Percentiles rank a stretch among this genome's conserved stretches.
phyloP scores from a whole-genome alignment of 2,329 filamentous ascomycete genomes.

The Colletotrichum cordylinicola region DNA sequence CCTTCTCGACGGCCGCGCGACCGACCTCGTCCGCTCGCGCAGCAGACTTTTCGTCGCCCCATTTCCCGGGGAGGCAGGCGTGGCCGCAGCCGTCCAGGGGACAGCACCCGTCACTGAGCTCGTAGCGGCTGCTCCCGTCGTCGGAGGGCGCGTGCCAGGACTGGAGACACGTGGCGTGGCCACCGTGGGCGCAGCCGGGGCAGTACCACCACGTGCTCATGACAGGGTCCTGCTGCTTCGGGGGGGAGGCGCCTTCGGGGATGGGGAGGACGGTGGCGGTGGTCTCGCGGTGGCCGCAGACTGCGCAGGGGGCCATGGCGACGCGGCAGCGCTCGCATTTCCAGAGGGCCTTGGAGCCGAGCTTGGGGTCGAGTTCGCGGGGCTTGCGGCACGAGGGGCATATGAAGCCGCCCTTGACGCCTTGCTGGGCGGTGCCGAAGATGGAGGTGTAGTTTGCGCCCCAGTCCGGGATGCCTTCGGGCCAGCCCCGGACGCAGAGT shows the following conservation, averaged over 20 bases:
- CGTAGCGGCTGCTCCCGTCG: slow-evolving; percentile 21
- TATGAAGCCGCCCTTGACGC: slow-evolving; percentile 57
- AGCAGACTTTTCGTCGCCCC: slow-evolving; percentile 53
- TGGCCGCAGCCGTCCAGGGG: slow-evolving; percentile 71
- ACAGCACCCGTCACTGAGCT: slow-evolving; percentile 61
- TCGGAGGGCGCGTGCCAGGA: slow-evolving; percentile 58
- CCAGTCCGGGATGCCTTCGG: slow-evolving; percentile 55
- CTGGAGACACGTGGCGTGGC: slow-evolving; percentile 64
- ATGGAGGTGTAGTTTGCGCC: slow-evolving; percentile 60
- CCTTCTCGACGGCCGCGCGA: slow-evolving; percentile 50
- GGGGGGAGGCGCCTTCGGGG: neutral
- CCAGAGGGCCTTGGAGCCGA: slow-evolving; percentile 55
- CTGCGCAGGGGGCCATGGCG: slow-evolving; percentile 61
- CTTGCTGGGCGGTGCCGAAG: slow-evolving; percentile 59
- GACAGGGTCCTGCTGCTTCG: slow-evolving; percentile 27
- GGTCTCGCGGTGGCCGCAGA: slow-evolving; percentile 61
- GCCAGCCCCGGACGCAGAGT: slow-evolving; percentile 64
- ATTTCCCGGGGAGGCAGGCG: slow-evolving; percentile 64
- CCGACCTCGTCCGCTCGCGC: slow-evolving; percentile 58
- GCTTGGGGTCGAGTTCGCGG: slow-evolving; percentile 55
- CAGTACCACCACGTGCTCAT: slow-evolving; percentile 68
- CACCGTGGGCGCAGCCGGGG: slow-evolving; percentile 66
- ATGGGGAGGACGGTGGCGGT: slow-evolving; percentile 40
- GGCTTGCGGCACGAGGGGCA: slow-evolving; percentile 64
- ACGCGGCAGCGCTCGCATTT: slow-evolving; percentile 61